A percentile compares a stretch with the other conserved stretches of the same genome.
Conservation (phyloP, 2,329 filamentous ascomycete genomes). For the Beauveria caledonica region DNA sequence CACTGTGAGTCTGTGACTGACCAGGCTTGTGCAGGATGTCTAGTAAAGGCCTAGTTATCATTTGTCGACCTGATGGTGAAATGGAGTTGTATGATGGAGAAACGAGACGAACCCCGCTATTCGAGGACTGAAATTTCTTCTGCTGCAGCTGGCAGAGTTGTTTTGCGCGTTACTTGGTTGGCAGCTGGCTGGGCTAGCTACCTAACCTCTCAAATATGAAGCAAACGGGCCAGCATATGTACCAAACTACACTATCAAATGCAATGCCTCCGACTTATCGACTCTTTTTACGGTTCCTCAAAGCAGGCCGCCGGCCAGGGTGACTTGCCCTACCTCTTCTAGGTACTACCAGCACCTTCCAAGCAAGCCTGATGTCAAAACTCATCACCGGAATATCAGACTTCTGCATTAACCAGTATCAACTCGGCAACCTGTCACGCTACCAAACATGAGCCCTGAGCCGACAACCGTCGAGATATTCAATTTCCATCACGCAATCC, state of each 20-base stretch:
- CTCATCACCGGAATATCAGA: neutral
- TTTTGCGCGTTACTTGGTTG: neutral
- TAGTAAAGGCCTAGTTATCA: neutral
- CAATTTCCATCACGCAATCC: neutral
- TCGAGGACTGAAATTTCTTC: slow-evolving; percentile 1
- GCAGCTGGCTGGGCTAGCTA: neutral
- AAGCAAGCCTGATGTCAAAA: neutral
- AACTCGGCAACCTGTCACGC: neutral
- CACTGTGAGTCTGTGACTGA: too few species aligned
- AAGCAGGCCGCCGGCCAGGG: too few species aligned
- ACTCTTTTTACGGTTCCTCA: too few species aligned
- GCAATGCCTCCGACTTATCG: neutral
- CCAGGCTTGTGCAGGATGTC: neutral
- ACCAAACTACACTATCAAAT: neutral
- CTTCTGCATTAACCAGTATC: neutral
- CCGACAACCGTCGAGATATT: neutral
- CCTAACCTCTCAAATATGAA: too few species aligned
- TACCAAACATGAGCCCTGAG: neutral
- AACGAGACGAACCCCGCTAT: neutral
- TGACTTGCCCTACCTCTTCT: too few species aligned
- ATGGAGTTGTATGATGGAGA: slow-evolving; percentile 1
- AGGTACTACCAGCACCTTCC: too few species aligned
- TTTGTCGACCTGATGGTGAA: neutral
- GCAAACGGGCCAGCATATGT: neutral
- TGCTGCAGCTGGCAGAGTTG: neutral